Evolutionary conservation across 169 alveolate genomes (phyloP).

Genomic region (Prorocentrum cordatum): DNA sequence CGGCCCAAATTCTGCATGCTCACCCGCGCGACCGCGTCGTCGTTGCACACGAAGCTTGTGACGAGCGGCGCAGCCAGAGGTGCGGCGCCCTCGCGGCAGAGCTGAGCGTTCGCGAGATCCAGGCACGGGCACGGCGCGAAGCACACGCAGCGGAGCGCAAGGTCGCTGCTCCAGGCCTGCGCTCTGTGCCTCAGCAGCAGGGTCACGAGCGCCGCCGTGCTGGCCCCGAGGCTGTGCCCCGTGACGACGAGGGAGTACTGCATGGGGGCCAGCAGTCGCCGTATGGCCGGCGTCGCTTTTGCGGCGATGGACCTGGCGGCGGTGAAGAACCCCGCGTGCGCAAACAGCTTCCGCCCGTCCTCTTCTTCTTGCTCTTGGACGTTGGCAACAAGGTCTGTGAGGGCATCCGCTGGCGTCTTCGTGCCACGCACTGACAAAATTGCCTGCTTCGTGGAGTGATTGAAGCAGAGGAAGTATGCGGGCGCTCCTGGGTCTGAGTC

Average conservation of each 20-base stretch:
- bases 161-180: neutral
- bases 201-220: conserved; percentile 47
- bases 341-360: conserved; percentile 32
- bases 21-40: no score
- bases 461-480: no score
- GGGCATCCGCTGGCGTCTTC: conserved; percentile 36
- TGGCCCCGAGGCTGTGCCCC: conserved; percentile 63
- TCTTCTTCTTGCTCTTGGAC: conserved; percentile 3
- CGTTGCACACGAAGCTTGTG: no score
- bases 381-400: conserved; percentile 33
- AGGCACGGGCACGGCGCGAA: conserved; percentile 50
- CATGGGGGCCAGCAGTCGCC: conserved; percentile 31
- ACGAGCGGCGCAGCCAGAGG: no score
- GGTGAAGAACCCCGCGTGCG: conserved; percentile 36
- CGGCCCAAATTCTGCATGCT: no score
- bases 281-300: neutral
- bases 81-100: no score
- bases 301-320: conserved; percentile 8
- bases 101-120: no score
- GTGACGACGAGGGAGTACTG: conserved; percentile 17
- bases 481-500: no score
- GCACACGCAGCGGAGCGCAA: conserved; percentile 9
- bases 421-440: no score
- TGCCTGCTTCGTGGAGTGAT: no score
- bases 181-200: neutral